phyloP scores from a whole-genome alignment of 176 grass and related monocot species.

The Elymus sibiricus region DNA sequence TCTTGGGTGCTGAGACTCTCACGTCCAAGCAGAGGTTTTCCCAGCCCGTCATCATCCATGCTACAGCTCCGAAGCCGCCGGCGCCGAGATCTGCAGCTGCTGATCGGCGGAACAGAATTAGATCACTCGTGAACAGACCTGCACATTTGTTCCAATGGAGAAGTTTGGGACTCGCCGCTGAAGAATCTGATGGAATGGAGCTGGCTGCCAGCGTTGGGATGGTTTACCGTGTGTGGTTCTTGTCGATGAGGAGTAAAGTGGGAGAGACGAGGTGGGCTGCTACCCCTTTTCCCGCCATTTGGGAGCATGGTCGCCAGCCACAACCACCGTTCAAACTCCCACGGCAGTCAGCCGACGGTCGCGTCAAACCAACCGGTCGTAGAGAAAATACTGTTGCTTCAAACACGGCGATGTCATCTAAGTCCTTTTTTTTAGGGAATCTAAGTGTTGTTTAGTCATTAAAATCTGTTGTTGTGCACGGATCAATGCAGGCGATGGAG shows the following conservation, averaged over 20 bases:
- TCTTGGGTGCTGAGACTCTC: constrained; percentile 42
- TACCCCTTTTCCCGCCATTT: background rate
- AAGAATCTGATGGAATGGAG: background rate
- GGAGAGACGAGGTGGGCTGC: background rate
- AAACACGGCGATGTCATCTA: too few relatives aligned
- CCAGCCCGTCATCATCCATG: constrained; percentile 48
- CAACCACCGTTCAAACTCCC: constrained; percentile 34
- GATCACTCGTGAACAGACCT: background rate
- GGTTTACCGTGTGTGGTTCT: background rate
- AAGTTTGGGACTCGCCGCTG: background rate
- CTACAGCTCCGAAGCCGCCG: background rate
- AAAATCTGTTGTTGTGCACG: background rate
- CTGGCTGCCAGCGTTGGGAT: background rate
- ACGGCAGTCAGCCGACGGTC: background rate
- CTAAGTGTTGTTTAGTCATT: background rate
- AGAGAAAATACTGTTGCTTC: too few relatives aligned
- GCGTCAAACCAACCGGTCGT: constrained; percentile 19
- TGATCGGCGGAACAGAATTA: background rate
- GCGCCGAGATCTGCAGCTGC: background rate
- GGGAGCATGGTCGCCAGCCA: background rate
- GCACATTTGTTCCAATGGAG: background rate
- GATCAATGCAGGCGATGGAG: background rate
- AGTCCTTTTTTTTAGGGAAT: too few relatives aligned
- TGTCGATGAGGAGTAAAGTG: background rate
- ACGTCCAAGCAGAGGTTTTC: constrained; percentile 48